Percentiles rank a stretch among this genome's conserved stretches.
Evolutionary conservation across 2,329 filamentous ascomycete genomes (phyloP).

Genomic region (Triangularia setosa): DNA sequence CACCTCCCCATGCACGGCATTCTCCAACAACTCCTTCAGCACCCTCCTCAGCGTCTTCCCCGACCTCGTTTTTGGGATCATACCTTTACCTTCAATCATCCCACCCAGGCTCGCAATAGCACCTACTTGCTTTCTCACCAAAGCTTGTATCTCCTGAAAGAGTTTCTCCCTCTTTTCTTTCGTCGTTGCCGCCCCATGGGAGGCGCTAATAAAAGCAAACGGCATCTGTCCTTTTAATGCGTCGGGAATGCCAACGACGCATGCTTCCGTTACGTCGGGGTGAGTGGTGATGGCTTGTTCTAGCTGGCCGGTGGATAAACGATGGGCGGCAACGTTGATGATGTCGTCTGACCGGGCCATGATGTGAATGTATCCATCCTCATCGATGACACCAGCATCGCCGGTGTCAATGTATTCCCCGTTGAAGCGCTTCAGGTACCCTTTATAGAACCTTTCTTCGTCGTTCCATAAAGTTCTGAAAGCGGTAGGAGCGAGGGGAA

Average conservation of each 20-base stretch:
- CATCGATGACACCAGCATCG: constrained; percentile 82
- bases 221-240: constrained; percentile 84
- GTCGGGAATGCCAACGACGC: constrained; percentile 83
- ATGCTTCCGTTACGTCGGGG: constrained; percentile 73
- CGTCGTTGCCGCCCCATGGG: constrained; percentile 34
- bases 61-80: constrained; percentile 89
- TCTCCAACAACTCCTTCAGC: constrained; percentile 77
- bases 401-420: constrained; percentile 88
- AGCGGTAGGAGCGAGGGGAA: constrained; percentile 79
- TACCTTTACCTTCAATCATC: constrained; percentile 76
- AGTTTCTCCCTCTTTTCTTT: constrained; percentile 45
- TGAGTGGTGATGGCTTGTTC: constrained; percentile 88
- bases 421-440: constrained; percentile 77
- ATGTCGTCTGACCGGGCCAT: constrained; percentile 73
- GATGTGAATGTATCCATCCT: constrained; percentile 63
- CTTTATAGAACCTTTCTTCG: constrained; percentile 77
- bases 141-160: constrained; percentile 61
- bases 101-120: constrained; percentile 82
- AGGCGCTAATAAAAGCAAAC: constrained; percentile 76
- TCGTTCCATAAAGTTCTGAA: constrained; percentile 86
- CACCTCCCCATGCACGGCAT: constrained; percentile 69
- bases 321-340: constrained; percentile 92
- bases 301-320: constrained; percentile 82
- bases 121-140: constrained; percentile 77
- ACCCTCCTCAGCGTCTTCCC: constrained; percentile 86